Evolutionary conservation across 805 yeast species (phyloP).

Genomic region (Saccharomycopsis fibuligera): DNA sequence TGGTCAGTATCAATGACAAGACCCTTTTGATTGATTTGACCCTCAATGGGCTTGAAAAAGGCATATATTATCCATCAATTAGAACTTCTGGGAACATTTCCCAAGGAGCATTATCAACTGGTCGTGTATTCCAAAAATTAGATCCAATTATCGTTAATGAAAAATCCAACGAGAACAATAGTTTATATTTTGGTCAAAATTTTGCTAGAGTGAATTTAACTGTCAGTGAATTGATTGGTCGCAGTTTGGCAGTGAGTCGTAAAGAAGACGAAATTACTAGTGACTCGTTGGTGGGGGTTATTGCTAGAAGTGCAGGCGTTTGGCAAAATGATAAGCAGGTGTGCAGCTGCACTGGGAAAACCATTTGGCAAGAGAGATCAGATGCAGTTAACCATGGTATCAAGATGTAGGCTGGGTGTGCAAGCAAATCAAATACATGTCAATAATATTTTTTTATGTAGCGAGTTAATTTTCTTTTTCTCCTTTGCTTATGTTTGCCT

Average conservation of each 20-base stretch:
- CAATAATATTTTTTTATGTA: too few relatives aligned
- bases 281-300: constrained; percentile 68
- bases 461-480: too few relatives aligned
- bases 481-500: too few relatives aligned
- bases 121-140: constrained; percentile 41
- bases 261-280: constrained; percentile 23
- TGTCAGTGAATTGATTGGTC: constrained; percentile 62
- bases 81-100: constrained; percentile 72
- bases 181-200: constrained; percentile 11
- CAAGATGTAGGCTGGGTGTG: constrained; percentile 18
- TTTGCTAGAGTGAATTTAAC: constrained; percentile 29
- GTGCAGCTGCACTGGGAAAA: constrained; percentile 92
- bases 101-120: constrained; percentile 63
- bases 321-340: constrained; percentile 95
- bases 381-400: constrained; percentile 66
- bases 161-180: constrained; percentile 18
- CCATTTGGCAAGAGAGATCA: constrained; percentile 88
- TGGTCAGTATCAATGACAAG: constrained; percentile 56
- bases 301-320: constrained; percentile 93
- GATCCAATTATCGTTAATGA: constrained; percentile 28
- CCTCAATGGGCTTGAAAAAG: constrained; percentile 57
- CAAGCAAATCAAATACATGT: too few relatives aligned
- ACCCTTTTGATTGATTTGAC: constrained; percentile 70
- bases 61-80: constrained; percentile 63
- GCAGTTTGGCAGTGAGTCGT: constrained; percentile 38